Conservation (phyloP, 805 yeast species). For the Sugiyamaella americana region DNA sequence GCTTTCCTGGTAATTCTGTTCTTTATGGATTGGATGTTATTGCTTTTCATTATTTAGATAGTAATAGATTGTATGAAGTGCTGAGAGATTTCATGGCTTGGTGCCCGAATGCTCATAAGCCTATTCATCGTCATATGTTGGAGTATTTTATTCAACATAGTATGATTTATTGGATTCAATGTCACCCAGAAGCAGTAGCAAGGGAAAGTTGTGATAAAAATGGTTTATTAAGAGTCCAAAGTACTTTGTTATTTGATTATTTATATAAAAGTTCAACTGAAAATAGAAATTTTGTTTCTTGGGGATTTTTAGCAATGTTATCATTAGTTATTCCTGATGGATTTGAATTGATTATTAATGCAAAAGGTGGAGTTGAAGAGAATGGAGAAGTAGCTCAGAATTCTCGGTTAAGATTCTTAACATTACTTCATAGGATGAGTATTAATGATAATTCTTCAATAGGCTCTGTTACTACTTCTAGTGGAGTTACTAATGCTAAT, state of each 20-base stretch:
- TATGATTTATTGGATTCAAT: constrained; percentile 44
- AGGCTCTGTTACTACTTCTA: not conserved
- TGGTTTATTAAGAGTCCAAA: constrained; percentile 11
- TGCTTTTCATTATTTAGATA: constrained; percentile 39
- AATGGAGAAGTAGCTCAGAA: not conserved
- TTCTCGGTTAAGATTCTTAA: not conserved
- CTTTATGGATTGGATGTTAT: constrained; percentile 44
- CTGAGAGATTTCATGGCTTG: constrained; percentile 37
- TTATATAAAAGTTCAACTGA: constrained; percentile 11
- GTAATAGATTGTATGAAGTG: constrained; percentile 33
- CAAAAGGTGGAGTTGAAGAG: not conserved
- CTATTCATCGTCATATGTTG: constrained; percentile 42
- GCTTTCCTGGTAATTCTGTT: constrained; percentile 36
- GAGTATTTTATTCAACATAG: constrained; percentile 43
- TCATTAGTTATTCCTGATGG: constrained; percentile 9
- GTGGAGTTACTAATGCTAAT: not conserved
- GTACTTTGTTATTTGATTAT: constrained; percentile 15
- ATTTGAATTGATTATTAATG: not conserved
- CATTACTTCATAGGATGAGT: not conserved
- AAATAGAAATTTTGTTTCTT: constrained; percentile 10
- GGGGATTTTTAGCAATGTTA: constrained; percentile 13
- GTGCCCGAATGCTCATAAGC: constrained; percentile 36
- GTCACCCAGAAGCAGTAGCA: constrained; percentile 41
- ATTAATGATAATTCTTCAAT: not conserved
- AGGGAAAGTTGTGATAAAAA: constrained; percentile 3